phyloP scores from a whole-genome alignment of 176 grass and related monocot genomes.

The Rhynchospora breviuscula region DNA sequence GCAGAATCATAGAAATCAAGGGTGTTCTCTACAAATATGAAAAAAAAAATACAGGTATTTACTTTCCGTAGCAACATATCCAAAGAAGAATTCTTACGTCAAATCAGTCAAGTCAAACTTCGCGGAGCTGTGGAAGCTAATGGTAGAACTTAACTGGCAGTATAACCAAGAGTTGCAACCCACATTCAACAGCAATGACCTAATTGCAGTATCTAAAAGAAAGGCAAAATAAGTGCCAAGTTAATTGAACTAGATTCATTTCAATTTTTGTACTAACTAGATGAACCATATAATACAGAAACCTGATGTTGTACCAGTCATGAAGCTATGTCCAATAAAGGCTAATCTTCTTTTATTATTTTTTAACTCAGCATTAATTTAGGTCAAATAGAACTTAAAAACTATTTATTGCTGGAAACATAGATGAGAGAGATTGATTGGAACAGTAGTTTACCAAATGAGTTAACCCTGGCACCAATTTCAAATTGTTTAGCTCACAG shows the following conservation, averaged over 20 bases:
- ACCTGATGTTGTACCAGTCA: neutral
- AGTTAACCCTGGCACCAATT: too few relatives aligned
- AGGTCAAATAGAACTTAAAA: neutral
- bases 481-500: neutral
- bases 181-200: conserved; percentile 29
- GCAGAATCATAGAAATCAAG: neutral
- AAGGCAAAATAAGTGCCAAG: neutral
- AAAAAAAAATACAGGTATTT: neutral
- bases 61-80: conserved; percentile 2
- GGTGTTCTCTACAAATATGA: neutral
- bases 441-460: neutral
- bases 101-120: conserved; percentile 92
- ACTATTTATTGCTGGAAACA: neutral
- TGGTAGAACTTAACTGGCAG: conserved; percentile 28
- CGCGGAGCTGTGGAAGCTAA: conserved; percentile 42
- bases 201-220: conserved; percentile 36
- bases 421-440: neutral
- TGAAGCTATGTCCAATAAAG: neutral
- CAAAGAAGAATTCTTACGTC: conserved; percentile 67
- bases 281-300: neutral
- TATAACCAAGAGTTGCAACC: conserved; percentile 28
- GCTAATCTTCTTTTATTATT: neutral
- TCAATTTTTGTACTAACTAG: neutral
- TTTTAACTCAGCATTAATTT: neutral
- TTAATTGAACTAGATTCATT: neutral